Evolutionary conservation across 306 rosid species (phyloP).

Genomic region (Cucumis hystrix): DNA sequence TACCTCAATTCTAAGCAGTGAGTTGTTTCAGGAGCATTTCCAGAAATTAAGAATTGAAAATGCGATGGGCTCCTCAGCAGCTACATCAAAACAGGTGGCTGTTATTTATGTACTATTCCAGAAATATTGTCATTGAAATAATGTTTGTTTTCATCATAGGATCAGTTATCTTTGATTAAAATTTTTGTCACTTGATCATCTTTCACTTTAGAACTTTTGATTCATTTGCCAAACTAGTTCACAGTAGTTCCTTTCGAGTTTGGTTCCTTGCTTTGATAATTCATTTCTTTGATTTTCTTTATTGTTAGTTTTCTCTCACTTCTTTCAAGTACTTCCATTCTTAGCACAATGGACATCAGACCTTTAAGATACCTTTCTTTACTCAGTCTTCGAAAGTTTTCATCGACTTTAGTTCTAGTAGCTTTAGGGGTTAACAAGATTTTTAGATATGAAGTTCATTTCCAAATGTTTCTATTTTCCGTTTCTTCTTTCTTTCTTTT

Average conservation of each 20-base stretch:
- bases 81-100: conserved; percentile 74
- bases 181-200: background rate
- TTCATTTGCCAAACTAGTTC: background rate
- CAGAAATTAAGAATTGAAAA: conserved; percentile 60
- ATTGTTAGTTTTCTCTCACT: background rate
- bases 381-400: too few relatives aligned
- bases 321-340: background rate
- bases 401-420: too few relatives aligned
- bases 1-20: background rate
- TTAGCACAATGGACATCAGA: background rate
- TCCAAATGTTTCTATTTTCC: background rate
- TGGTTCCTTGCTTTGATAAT: background rate
- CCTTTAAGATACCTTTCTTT: background rate
- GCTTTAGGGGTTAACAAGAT: too few relatives aligned
- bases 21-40: conserved; percentile 60
- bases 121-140: background rate
- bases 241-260: background rate
- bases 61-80: conserved; percentile 71
- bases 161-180: background rate
- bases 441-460: too few relatives aligned
- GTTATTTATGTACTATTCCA: background rate
- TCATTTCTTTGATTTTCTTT: background rate
- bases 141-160: background rate
- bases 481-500: too few relatives aligned
- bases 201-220: background rate